phyloP scores from a whole-genome alignment of 768 basidiomycete species.

The Tubosaeta sp. region DNA sequence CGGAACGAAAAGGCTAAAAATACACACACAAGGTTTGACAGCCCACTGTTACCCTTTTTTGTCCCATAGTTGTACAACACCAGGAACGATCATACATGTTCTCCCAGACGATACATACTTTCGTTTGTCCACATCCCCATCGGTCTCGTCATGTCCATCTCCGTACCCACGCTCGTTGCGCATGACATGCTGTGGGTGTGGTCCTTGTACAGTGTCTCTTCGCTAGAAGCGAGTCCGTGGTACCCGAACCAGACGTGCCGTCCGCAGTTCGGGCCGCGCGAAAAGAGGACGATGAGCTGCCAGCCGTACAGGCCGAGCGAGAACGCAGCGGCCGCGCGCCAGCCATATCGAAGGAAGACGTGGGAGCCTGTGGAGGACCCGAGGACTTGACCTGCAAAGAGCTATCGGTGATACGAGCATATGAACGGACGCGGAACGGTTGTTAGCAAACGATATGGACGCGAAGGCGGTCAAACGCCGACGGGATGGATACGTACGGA shows the following conservation, averaged over 20 bases:
- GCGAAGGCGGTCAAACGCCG: not conserved
- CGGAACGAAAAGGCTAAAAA: not conserved
- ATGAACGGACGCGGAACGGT: not conserved
- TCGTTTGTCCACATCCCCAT: not conserved
- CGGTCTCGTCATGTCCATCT: not conserved
- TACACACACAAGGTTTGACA: not conserved
- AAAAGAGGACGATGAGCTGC: constrained; percentile 32
- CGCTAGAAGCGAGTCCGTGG: constrained; percentile 20
- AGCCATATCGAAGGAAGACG: constrained; percentile 40
- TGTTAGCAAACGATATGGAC: not conserved
- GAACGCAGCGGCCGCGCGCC: constrained; percentile 31
- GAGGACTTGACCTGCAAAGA: constrained; percentile 37
- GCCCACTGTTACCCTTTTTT: not conserved
- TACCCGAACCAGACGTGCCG: constrained; percentile 55
- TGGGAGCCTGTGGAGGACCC: constrained; percentile 40
- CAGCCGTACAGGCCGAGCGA: constrained; percentile 34
- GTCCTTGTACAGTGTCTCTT: not conserved
- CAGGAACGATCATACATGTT: not conserved
- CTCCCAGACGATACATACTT: not conserved
- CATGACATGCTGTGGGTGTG: not conserved
- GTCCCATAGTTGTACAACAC: not conserved
- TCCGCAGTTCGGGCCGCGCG: constrained; percentile 36
- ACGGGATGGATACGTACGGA: constrained; percentile 19
- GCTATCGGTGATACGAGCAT: constrained; percentile 7
- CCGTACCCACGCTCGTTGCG: not conserved